phyloP scores from a whole-genome alignment of 257 asterid genomes.

The Solanum pinnatisectum region DNA sequence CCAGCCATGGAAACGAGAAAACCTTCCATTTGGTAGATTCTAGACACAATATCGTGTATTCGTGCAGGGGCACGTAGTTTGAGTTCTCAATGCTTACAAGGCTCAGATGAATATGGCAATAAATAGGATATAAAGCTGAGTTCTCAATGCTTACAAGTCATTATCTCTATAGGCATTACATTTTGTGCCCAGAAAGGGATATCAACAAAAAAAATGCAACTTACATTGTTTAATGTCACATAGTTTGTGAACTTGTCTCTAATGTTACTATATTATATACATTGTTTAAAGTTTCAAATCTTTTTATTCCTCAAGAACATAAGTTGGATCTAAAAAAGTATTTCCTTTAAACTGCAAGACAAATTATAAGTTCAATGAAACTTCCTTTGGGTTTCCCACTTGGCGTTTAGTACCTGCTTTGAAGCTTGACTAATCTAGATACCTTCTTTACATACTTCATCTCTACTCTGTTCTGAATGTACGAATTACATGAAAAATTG shows the following conservation, averaged over 20 bases:
- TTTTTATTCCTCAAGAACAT: background rate
- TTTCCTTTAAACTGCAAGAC: background rate
- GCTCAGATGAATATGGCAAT: background rate
- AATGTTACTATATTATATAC: background rate
- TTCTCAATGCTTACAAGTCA: background rate
- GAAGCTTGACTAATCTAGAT: background rate
- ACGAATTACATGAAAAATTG: background rate
- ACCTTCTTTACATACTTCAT: background rate
- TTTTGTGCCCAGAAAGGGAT: background rate
- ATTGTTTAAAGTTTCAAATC: background rate
- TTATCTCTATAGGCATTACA: background rate
- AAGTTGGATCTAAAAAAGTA: background rate
- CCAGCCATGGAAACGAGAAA: conserved; percentile 48
- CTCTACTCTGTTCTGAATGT: background rate
- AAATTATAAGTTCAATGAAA: background rate
- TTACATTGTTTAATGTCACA: background rate
- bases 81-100: background rate
- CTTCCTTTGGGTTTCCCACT: background rate
- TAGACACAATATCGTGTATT: background rate
- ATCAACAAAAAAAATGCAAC: background rate
- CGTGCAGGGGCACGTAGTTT: background rate
- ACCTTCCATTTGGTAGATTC: background rate
- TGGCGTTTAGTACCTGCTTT: background rate
- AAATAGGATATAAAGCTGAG: background rate
- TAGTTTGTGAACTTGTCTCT: background rate